Percentiles rank a stretch among this genome's conserved stretches.
Evolutionary conservation across 1,284 basidiomycete genomes (phyloP).

Genomic region (Tremellales sp.): DNA sequence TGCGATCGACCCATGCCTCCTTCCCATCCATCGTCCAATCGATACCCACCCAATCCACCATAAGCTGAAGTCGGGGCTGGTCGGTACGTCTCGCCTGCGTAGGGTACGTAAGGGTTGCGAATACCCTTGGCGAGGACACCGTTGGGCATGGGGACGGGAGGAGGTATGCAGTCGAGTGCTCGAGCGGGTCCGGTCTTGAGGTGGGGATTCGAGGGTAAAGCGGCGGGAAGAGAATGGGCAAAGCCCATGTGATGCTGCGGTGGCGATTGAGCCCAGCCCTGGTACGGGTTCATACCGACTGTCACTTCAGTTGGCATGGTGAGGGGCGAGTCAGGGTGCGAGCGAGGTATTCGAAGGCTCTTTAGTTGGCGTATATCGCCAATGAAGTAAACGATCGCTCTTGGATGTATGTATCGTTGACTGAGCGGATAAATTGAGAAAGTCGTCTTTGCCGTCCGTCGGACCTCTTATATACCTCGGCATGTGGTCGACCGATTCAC

Average conservation of each 20-base stretch:
- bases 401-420: too few relatives aligned
- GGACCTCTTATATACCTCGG: too few relatives aligned
- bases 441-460: too few relatives aligned
- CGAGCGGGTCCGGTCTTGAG: constrained; percentile 11
- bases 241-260: background rate
- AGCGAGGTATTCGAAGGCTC: too few relatives aligned
- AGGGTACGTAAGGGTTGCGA: constrained; percentile 29
- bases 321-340: background rate
- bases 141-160: constrained; percentile 5
- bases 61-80: constrained; percentile 9
- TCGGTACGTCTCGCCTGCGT: constrained; percentile 23
- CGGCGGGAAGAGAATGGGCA: background rate
- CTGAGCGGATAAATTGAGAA: too few relatives aligned
- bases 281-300: constrained; percentile 7
- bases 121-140: constrained; percentile 28
- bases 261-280: constrained; percentile 2
- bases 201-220: background rate
- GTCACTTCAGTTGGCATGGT: constrained; percentile 28
- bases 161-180: constrained; percentile 8
- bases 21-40: constrained; percentile 32
- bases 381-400: too few relatives aligned
- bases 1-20: constrained; percentile 24
- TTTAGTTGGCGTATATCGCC: too few relatives aligned
- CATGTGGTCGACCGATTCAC: too few relatives aligned
- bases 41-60: constrained; percentile 5